A percentile compares a stretch with the other conserved stretches of the same genome.
These are phyloP conservation scores for Arctium lappa DNA, from an alignment of 129 eudicot genomes.

Conservation along the genomic window DNA sequence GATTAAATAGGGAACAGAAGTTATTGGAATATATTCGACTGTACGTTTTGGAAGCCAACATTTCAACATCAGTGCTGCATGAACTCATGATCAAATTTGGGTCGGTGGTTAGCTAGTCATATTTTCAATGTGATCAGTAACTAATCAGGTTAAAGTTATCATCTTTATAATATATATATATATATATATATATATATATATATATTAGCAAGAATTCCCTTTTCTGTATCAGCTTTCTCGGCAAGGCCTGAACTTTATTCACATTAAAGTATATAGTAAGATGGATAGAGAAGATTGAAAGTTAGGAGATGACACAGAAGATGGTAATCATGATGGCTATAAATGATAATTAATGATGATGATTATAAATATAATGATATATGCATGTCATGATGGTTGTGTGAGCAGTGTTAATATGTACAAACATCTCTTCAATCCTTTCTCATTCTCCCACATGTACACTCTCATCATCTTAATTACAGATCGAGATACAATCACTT, in stretches of 20 bases:
- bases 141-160: not conserved
- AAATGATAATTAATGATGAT: not conserved
- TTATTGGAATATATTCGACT: conserved; percentile 16
- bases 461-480: not conserved
- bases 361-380: not conserved
- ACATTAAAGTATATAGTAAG: not conserved
- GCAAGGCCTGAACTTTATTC: not conserved
- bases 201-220: no score
- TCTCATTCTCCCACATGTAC: conserved; percentile 5
- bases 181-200: no score
- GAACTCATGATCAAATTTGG: not conserved
- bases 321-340: conserved; percentile 8
- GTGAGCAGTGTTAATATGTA: not conserved
- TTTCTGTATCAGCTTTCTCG: not conserved
- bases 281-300: conserved; percentile 9
- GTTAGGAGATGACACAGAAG: not conserved
- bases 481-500: not conserved
- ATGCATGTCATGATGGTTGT: not conserved
- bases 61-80: conserved; percentile 13
- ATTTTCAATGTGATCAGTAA: not conserved
- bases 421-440: not conserved
- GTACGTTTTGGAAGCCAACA: conserved; percentile 17
- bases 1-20: not conserved
- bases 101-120: conserved; percentile 4
- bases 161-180: not conserved